These are phyloP conservation scores for Phalaenopsis aphrodite DNA, from an alignment of 106 monocot species.

Conservation along the genomic window DNA sequence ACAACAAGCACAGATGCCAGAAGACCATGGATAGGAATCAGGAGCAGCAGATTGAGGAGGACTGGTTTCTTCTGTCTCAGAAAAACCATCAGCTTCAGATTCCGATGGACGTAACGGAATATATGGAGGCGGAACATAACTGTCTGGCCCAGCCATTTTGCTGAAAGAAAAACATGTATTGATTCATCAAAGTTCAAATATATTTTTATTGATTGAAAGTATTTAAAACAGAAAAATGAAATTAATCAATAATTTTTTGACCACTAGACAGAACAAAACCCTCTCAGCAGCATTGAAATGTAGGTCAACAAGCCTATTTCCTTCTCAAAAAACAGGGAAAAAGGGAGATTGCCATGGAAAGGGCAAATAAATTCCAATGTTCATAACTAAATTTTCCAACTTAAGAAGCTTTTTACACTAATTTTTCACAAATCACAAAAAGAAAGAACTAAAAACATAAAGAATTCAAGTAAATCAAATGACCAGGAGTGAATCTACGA, in stretches of 20 bases:
- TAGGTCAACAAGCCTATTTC: background rate
- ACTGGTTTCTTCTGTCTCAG: slow-evolving; percentile 13
- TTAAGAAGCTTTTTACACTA: background rate
- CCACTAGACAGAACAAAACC: background rate
- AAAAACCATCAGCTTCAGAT: slow-evolving; percentile 19
- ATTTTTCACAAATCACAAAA: background rate
- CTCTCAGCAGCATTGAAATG: background rate
- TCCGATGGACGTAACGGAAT: slow-evolving; percentile 62
- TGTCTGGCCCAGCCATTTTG: slow-evolving; percentile 38
- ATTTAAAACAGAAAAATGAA: background rate
- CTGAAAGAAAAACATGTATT: background rate
- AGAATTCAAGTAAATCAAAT: background rate
- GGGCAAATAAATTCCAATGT: background rate
- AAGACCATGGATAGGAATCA: slow-evolving; percentile 63
- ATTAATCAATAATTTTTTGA: background rate
- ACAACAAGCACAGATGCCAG: slow-evolving; percentile 93
- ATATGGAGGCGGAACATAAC: slow-evolving; percentile 74
- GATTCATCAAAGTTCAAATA: background rate
- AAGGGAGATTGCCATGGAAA: background rate
- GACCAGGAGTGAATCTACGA: background rate
- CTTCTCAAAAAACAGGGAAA: background rate
- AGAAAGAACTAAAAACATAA: background rate
- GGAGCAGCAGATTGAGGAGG: slow-evolving; percentile 1
- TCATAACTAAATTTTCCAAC: background rate
- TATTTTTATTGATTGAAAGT: background rate